Base-by-base conservation (phyloP, 2,329 filamentous ascomycete genomes). In the Apiospora malaysiana region DNA sequence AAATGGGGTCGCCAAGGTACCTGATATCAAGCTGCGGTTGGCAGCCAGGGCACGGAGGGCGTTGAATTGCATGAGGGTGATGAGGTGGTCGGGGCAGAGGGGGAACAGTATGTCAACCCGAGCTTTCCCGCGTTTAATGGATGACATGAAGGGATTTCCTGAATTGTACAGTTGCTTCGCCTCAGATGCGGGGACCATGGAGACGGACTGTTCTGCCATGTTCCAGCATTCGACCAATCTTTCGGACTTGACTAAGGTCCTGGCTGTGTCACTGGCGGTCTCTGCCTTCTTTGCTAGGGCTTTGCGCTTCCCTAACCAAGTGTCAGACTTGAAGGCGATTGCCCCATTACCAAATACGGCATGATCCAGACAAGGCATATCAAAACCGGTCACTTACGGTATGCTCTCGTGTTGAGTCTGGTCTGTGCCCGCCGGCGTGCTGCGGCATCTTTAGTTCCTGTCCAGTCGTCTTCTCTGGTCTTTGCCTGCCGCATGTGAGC, bases 331-430 rank as follows among this genome's bases (percentile, higher is more conserved):
- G 66, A 18, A 2, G 4, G 75, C 73, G 69, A 71, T 70, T 72
- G 7, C 43, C 25, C 66, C 47, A 23, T 7, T n/a, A 5, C 5
- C 18, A 21, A 12, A 59, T 65, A 73, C 66, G 27, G 71, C 69
- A 23, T 12, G 14, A 56, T 18, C 14, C 23, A 69, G 67, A 74
- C 69, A 71, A 69, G n/a, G n/a, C n/a, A n/a, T n/a, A n/a, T n/a
- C n/a, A 71, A 69, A 73, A 66, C 68, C 56, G 27, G 43, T 72
- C 73, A 77, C 79, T 80, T 76, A 82, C 82, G 79, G 74, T 85
- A 84, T 74, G 83, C 83, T 71, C 84, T 83, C 74, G 81, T 82
- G 68, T 85, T 85, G 32, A 85, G 80, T 77, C 84, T 81, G 71
- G 81, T 85, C 77, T 85, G 84, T 72, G 79, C 79, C 70, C 80